Evolutionary conservation across 2,329 filamentous ascomycete genomes (phyloP), one percentile per base, ranked within the genome.

Genomic region (Cytospora mali): DNA sequence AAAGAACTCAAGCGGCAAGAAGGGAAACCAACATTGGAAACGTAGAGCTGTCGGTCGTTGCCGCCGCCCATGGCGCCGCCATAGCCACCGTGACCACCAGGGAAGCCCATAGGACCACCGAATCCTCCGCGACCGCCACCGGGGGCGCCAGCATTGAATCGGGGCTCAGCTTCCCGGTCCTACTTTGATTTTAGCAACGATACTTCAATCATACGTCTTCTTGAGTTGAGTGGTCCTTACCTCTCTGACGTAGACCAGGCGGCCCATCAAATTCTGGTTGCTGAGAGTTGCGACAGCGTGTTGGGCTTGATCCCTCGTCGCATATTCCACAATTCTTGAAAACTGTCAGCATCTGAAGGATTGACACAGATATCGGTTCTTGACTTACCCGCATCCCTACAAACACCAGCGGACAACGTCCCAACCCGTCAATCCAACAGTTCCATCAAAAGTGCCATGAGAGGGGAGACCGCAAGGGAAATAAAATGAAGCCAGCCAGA

Each of bases 341-440:
- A 2, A 48, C 67, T 62, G 68, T 80, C 67, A 82, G 75, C 62
- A 58, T 21, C 25, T 16, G 57, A 23, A 60, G 31, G 66, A 61
- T 28, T 28, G 18, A 49, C 42, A n/a, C 21, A 58, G 11, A 51
- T 39, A 25, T 14, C 4, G 21, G 29, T 58, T 64, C 16, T 3
- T 14, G 58, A 87, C 93, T 88, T 88, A 97, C 93, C 95, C 95
- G 94, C 94, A 99, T 93, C 95, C 94, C 94, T 98, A 97, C 90
- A 96, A 85, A 84, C 82, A 86, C 86, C 89, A 84, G 81, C 87
- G 89, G 89, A 91, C 89, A 91, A 85, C 82, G 89, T 89, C 91
- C 93, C 91, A 88, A 90, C 90, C 93, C 94, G 94, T 97, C 93
- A 97, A 96, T 91, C 93, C 92, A 95, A 92, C 88, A 85, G 82